These are phyloP conservation scores for Annona cherimola DNA, from an alignment of 164 flowering plant genomes.

Conservation along the genomic window DNA sequence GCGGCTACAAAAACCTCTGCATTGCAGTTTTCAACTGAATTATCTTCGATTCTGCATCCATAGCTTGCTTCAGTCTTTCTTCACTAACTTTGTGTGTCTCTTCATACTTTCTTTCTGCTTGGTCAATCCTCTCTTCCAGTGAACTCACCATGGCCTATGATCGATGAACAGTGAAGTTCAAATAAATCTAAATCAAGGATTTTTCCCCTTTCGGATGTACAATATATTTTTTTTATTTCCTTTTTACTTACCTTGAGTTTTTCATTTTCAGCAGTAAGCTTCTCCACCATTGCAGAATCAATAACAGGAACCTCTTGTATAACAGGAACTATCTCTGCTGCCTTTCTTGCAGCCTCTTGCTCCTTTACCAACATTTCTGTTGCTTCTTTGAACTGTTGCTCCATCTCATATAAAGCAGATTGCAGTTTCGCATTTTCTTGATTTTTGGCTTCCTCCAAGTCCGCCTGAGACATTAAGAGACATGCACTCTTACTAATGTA, in stretches of 20 bases:
- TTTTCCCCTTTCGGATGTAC: neutral
- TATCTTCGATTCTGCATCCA: conserved; percentile 81
- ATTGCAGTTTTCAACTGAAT: conserved; percentile 70
- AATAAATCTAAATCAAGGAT: neutral
- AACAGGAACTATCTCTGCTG: conserved; percentile 41
- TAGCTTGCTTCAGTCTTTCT: conserved; percentile 82
- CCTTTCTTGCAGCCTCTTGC: conserved; percentile 53
- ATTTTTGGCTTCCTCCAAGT: conserved; percentile 80
- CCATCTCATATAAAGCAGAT: conserved; percentile 70
- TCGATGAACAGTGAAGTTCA: neutral
- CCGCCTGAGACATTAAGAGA: conserved; percentile 44
- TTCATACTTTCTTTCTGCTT: conserved; percentile 76
- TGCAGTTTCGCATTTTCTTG: conserved; percentile 85
- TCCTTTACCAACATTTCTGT: conserved; percentile 65
- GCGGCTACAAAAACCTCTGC: conserved; percentile 54
- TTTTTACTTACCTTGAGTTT: conserved; percentile 56
- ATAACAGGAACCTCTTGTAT: conserved; percentile 72
- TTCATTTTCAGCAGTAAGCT: conserved; percentile 73
- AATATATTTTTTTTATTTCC: neutral
- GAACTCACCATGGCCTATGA: conserved; percentile 34
- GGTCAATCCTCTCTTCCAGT: conserved; percentile 81
- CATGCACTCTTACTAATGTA: neutral
- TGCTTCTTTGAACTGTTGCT: conserved; percentile 72
- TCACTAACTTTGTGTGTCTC: conserved; percentile 80
- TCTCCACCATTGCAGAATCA: conserved; percentile 58